A percentile compares a stretch with the other conserved stretches of the same genome.
Evolutionary conservation across 129 eudicot species (phyloP).

Genomic region (Saposhnikovia divaricata): DNA sequence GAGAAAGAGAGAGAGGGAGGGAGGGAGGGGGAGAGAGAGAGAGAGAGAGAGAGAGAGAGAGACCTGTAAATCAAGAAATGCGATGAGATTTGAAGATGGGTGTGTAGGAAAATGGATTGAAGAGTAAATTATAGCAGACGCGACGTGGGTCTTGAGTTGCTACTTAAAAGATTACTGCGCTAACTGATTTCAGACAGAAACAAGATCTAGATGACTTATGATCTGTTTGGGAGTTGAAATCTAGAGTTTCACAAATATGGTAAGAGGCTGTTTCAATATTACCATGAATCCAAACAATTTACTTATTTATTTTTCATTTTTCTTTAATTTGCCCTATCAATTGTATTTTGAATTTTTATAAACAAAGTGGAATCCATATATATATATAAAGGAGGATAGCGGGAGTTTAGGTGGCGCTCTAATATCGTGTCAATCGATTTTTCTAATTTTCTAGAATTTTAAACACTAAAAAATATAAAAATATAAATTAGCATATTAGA

Average conservation of each 20-base stretch:
- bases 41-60: neutral
- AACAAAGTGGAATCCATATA: neutral
- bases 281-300: constrained; percentile 37
- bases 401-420: too few species aligned
- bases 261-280: constrained; percentile 18
- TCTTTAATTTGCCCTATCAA: neutral
- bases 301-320: neutral
- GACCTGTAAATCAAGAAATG: constrained; percentile 9
- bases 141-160: constrained; percentile 24
- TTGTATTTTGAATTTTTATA: neutral
- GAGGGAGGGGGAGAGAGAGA: neutral
- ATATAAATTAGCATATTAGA: too few species aligned
- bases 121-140: constrained; percentile 23
- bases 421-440: too few species aligned
- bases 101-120: neutral
- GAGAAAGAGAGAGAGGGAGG: neutral
- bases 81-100: neutral
- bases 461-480: too few species aligned
- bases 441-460: too few species aligned
- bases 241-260: constrained; percentile 30
- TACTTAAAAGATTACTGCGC: constrained; percentile 11
- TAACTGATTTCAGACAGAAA: constrained; percentile 22
- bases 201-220: constrained; percentile 12
- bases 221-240: constrained; percentile 58
- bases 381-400: too few species aligned